Conservation (phyloP, 352 stramenopile genomes). For the Phytophthora ohioensis region DNA sequence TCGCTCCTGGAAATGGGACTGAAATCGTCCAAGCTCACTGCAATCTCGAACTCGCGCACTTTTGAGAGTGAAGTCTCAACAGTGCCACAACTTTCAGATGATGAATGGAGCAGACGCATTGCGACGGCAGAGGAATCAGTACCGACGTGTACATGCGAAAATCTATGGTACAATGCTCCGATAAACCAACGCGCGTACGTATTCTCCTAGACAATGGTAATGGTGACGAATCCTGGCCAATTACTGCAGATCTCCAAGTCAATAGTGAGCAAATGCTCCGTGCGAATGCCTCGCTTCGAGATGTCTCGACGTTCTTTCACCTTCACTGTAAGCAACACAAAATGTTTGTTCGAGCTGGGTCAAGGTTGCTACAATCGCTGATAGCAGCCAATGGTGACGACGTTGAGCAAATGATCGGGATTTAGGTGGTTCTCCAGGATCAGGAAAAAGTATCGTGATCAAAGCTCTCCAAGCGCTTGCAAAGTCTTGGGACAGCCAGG, state of each 20-base stretch:
- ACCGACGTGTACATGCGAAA: too few species aligned
- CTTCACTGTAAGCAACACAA: slow-evolving; percentile 19
- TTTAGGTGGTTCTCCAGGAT: slow-evolving; percentile 30
- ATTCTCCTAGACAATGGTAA: neutral
- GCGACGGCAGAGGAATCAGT: neutral
- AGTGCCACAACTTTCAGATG: too few species aligned
- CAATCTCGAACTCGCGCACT: too few species aligned
- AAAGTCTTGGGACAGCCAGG: slow-evolving; percentile 11
- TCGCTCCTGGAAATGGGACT: too few species aligned
- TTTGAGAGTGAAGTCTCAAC: too few species aligned
- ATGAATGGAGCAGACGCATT: neutral
- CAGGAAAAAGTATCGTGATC: slow-evolving; percentile 32
- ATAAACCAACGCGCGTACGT: neutral
- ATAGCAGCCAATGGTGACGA: neutral
- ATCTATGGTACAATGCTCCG: neutral
- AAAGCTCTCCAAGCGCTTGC: slow-evolving; percentile 20
- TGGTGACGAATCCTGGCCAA: neutral
- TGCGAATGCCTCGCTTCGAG: neutral
- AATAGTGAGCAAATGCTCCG: too few species aligned
- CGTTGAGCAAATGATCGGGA: slow-evolving; percentile 23
- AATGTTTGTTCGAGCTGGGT: neutral
- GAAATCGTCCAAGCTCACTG: too few species aligned
- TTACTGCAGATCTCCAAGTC: too few species aligned
- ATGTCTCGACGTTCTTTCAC: slow-evolving; percentile 23
- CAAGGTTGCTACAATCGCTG: slow-evolving; percentile 2